These are phyloP conservation scores for Didymosphaeria variabile DNA, from an alignment of 2,329 filamentous ascomycete genomes.

Conservation along the genomic window DNA sequence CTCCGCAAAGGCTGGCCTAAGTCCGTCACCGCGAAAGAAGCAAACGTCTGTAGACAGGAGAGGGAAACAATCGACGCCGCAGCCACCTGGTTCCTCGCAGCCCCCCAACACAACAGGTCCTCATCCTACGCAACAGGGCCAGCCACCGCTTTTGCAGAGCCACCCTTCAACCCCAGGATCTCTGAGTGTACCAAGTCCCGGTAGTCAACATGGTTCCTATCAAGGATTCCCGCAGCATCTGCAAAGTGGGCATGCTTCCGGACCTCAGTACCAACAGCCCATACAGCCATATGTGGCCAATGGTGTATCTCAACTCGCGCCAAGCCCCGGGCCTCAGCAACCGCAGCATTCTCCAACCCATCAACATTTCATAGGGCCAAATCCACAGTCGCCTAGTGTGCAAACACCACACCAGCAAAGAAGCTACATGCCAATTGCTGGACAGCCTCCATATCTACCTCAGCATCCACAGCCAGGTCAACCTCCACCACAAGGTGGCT, in stretches of 20 bases:
- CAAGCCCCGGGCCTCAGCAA: slow-evolving; percentile 30
- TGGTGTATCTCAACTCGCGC: slow-evolving; percentile 37
- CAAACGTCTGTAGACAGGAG: slow-evolving; percentile 26
- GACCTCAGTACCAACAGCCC: slow-evolving; percentile 43
- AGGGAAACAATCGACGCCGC: slow-evolving; percentile 29
- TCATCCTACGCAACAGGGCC: slow-evolving; percentile 41
- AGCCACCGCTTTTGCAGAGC: slow-evolving; percentile 49
- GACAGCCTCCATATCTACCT: slow-evolving; percentile 42
- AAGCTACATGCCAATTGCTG: slow-evolving; percentile 42
- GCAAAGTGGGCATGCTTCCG: slow-evolving; percentile 48
- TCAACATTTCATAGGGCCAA: slow-evolving; percentile 36
- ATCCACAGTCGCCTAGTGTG: slow-evolving; percentile 44
- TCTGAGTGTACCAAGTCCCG: slow-evolving; percentile 34
- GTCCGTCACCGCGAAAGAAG: slow-evolving; percentile 42
- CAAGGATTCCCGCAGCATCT: slow-evolving; percentile 26
- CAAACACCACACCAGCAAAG: slow-evolving; percentile 43
- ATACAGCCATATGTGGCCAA: slow-evolving; percentile 35
- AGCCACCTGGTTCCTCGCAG: slow-evolving; percentile 22
- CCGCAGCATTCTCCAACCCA: slow-evolving; percentile 42
- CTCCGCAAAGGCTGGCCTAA: slow-evolving; percentile 34
- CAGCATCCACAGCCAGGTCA: slow-evolving; percentile 45
- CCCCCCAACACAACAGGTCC: slow-evolving; percentile 28
- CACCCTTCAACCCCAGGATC: slow-evolving; percentile 41
- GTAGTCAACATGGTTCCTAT: slow-evolving; percentile 29
- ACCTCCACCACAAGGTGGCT: slow-evolving; percentile 54